Evolutionary conservation across 2,329 filamentous ascomycete genomes (phyloP).

Genomic region (Exophiala sp.): DNA sequence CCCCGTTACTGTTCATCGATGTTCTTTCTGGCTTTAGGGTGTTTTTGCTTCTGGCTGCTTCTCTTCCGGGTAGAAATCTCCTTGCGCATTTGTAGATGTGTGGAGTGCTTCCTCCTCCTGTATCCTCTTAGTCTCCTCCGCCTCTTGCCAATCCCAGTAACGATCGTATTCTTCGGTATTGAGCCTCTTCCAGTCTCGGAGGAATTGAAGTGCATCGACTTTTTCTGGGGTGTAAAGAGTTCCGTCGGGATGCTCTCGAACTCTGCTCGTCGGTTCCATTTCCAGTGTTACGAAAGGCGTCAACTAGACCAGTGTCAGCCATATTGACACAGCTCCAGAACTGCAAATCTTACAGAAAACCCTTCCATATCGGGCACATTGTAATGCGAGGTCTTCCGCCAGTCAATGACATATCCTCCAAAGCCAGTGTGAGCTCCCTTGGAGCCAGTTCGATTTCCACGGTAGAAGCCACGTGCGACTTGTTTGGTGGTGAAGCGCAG

Average conservation of each 20-base stretch:
- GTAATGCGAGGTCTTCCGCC: conserved; percentile 84
- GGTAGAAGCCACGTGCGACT: conserved; percentile 92
- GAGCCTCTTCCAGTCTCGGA: conserved; percentile 17
- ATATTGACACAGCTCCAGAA: neutral
- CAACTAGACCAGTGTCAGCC: conserved; percentile 34
- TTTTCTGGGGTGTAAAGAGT: conserved; percentile 7
- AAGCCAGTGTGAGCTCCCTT: conserved; percentile 82
- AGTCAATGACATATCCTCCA: conserved; percentile 82
- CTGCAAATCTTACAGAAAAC: conserved; percentile 61
- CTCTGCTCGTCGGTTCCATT: conserved; percentile 34
- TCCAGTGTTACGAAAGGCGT: conserved; percentile 45
- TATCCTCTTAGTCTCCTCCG: neutral
- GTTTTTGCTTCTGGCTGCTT: too few species aligned
- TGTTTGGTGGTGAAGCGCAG: conserved; percentile 78
- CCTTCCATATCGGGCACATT: conserved; percentile 68
- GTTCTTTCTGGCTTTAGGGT: too few species aligned
- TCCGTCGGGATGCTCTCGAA: conserved; percentile 7
- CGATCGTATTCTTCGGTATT: conserved; percentile 18
- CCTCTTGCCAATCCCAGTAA: neutral
- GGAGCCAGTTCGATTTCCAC: conserved; percentile 83
- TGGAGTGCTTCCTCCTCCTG: too few species aligned
- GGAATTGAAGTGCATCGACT: conserved; percentile 16
- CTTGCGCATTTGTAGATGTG: too few species aligned
- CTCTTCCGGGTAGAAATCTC: too few species aligned
- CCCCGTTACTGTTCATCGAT: too few species aligned